Percentiles rank a stretch among this genome's conserved stretches.
Evolutionary conservation across 148 eudicot species (phyloP).

Genomic region (Vaccinium vitisidaea): DNA sequence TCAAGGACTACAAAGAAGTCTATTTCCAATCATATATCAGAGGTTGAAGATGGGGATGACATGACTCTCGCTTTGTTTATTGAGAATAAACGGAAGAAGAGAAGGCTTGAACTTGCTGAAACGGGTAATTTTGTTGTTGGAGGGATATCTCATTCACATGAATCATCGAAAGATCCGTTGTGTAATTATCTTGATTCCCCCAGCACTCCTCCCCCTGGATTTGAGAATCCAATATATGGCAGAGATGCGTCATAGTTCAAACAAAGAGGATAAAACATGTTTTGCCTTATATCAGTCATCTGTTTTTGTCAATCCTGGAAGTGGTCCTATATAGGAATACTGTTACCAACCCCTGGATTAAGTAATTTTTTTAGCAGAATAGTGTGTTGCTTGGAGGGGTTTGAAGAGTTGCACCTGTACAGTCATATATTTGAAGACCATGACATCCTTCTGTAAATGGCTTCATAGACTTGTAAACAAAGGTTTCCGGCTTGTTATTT

Average conservation of each 20-base stretch:
- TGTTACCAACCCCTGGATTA: background rate
- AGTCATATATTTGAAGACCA: background rate
- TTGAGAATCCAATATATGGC: slow-evolving; percentile 7
- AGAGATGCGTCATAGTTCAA: background rate
- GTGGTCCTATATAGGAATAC: background rate
- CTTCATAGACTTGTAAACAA: background rate
- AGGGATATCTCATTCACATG: too few species aligned
- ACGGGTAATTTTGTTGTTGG: too few species aligned
- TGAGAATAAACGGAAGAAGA: too few species aligned
- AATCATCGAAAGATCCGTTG: too few species aligned
- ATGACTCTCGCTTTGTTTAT: too few species aligned
- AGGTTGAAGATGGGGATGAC: too few species aligned
- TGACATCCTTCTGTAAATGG: slow-evolving; percentile 1
- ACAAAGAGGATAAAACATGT: background rate
- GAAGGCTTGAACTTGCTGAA: too few species aligned
- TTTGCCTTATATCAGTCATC: background rate
- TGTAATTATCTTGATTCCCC: background rate
- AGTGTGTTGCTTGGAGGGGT: background rate
- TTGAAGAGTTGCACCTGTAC: slow-evolving; percentile 9
- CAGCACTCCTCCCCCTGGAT: slow-evolving; percentile 20
- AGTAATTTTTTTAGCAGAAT: background rate
- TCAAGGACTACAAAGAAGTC: too few species aligned
- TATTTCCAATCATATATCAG: too few species aligned
- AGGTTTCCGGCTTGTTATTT: background rate
- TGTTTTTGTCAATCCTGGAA: background rate